Evolutionary conservation across 2,329 filamentous ascomycete genomes (phyloP), one percentile per base, ranked within the genome.

Genomic region (Scedosporium minutisporum): DNA sequence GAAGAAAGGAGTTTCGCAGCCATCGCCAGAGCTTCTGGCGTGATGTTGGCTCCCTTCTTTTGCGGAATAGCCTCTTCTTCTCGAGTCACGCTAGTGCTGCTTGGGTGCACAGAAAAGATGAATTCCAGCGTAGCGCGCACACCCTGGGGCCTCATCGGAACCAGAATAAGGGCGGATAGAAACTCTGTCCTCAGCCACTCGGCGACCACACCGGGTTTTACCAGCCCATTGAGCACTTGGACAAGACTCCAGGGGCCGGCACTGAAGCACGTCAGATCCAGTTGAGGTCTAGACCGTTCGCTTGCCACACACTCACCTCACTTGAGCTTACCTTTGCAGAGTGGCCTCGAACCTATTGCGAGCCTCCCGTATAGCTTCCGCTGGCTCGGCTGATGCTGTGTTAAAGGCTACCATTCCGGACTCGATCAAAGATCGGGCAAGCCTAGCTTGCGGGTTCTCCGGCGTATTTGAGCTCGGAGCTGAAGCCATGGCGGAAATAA

Each of bases 81-180:
- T 21, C 53, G 29, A 18, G 60, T 51, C 6, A 57, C n/a, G 6
- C 7, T 10, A 1, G 74, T 74, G 66, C 76, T 78, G 65, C 82
- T 79, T 0, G 87, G 83, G 65, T 89, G 87, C 6, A 89, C 84
- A 1, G 87, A 81, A 63, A 89, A 87, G 42, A 91, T 78, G 68
- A 90, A 90, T 69, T 90, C 87, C 65, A 90, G 77, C 0, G 85
- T 87, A 27, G 84, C 81, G 41, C 87, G 81, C 14, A 91, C 85
- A 18, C 88, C 88, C 65, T 84, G 80, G 2, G 76, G 74, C 3
- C 87, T 78, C 27, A 89, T 76, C 1, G 88, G 87, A 9, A 90
- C 69, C 12, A 78, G 70, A 1, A 86, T 84, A 55, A 91, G 77
- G 12, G 82, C 77, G 63, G 78, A 78, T 67, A 87, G 77, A 1